Percentiles rank a stretch among this genome's conserved stretches.
Conservation (phyloP, 331 rosid genomes). For the Spiraea crenata region DNA sequence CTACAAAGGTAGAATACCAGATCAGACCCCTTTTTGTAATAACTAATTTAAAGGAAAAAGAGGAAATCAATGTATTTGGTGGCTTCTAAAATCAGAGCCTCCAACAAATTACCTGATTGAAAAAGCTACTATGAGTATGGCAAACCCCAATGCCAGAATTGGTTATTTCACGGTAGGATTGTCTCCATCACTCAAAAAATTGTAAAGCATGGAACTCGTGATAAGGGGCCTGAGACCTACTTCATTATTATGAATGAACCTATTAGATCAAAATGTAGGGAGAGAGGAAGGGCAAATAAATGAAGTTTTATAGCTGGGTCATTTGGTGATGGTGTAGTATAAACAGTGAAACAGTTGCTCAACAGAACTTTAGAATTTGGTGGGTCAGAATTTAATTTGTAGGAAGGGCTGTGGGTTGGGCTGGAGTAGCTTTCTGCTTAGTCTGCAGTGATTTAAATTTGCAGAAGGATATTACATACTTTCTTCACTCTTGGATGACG, state of each 20-base stretch:
- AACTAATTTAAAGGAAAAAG: not conserved
- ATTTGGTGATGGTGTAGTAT: not conserved
- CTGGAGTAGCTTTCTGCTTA: not conserved
- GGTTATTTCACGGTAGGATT: not conserved
- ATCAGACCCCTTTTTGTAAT: not conserved
- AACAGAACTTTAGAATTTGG: not conserved
- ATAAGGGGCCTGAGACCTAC: not conserved
- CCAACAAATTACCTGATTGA: not conserved
- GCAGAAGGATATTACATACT: not conserved
- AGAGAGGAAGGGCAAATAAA: not conserved
- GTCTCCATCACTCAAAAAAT: not conserved
- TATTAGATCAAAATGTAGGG: not conserved
- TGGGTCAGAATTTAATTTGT: not conserved
- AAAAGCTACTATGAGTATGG: not conserved
- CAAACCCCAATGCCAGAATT: not conserved
- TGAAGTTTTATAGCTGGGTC: not conserved
- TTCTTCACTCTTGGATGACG: not conserved
- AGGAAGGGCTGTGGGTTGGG: not conserved
- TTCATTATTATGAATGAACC: not conserved
- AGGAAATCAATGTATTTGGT: not conserved
- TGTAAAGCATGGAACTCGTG: not conserved
- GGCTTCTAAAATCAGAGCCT: not conserved
- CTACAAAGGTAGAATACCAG: not conserved
- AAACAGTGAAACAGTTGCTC: not conserved
- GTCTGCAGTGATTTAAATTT: not conserved